Evolutionary conservation across 306 rosid species (phyloP), one percentile per base, ranked within the genome.

Genomic region (Mucuna pruriens): DNA sequence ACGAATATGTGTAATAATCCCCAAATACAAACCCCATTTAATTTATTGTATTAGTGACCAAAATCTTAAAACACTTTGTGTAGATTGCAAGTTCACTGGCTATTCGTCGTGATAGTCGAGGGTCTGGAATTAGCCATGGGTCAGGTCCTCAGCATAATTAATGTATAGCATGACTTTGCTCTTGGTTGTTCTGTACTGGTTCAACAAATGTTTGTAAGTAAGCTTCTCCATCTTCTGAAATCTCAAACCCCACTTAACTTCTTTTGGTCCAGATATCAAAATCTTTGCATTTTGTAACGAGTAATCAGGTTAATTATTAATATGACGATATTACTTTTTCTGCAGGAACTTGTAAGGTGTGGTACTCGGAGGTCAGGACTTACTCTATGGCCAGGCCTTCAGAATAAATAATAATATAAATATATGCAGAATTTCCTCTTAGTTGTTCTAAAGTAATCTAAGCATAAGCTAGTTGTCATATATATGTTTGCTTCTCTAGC

Each of bases 191-290:
- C 13, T 26, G 16, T 13, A 12, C 39, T 11, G 31, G 42, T 76
- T n/a, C 34, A 61, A 40, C 54, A 57, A n/a, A 9, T 69, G 33
- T 57, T 58, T 6, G 74, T 77, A 77, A 62, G 80, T 77, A 77
- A 62, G 80, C 33, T 44, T 76, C 45, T 42, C 13, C n/a, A 19
- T 46, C 5, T 64, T 33, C 10, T 16, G 10, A 51, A 66, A 51
- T n/a, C 49, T 52, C 31, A 23, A 22, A 66, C 22, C 17, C 82
- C 22, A 38, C 23, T 49, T 33, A 49, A 8, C 4, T 48, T 34
- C 12, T 25, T 16, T 9, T n/a, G 8, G 2, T 31, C 20, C 11
- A 9, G 9, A 61, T 42, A 62, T 33, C 10, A 40, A 51, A 11
- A 9, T 9, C 29, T 64, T 10, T 54, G 67, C 26, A 40, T 60